Percentiles rank a stretch among this genome's conserved stretches.
Evolutionary conservation across 257 asterid species (phyloP).

Genomic region (Mitragyna speciosa): DNA sequence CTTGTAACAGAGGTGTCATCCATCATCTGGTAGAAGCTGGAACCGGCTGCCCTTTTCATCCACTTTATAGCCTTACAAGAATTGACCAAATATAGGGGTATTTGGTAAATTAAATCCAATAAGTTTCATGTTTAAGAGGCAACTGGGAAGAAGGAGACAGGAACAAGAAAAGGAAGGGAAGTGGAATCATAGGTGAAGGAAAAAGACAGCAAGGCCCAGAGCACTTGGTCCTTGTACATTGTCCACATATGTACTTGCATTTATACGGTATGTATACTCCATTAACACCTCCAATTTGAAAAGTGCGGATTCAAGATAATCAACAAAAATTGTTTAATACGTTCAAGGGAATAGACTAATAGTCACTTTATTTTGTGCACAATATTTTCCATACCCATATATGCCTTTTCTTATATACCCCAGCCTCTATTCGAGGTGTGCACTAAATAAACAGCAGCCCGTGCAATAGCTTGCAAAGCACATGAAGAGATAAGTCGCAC

Average conservation of each 20-base stretch:
- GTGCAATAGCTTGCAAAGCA: too few relatives aligned
- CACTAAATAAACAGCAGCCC: too few relatives aligned
- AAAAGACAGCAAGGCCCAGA: slow-evolving; percentile 16
- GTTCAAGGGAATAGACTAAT: not conserved
- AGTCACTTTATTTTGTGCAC: too few relatives aligned
- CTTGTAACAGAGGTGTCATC: not conserved
- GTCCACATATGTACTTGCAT: not conserved
- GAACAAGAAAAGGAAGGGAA: slow-evolving; percentile 2
- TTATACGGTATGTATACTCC: not conserved
- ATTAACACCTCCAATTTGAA: not conserved
- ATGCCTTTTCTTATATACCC: too few relatives aligned
- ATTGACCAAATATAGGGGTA: not conserved
- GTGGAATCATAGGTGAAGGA: slow-evolving; percentile 13
- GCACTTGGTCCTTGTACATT: not conserved
- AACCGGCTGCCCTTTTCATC: not conserved
- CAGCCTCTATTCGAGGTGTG: too few relatives aligned
- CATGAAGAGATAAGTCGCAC: too few relatives aligned
- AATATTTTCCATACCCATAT: too few relatives aligned
- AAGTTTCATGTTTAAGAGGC: not conserved
- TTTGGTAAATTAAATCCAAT: not conserved
- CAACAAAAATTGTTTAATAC: too few relatives aligned
- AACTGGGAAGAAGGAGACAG: slow-evolving; percentile 4
- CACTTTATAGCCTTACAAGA: not conserved
- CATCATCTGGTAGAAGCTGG: not conserved
- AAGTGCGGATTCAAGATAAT: not conserved